These are phyloP conservation scores for Dictyostelium capitatum DNA, from an alignment of 78 protist species.

Conservation along the genomic window DNA sequence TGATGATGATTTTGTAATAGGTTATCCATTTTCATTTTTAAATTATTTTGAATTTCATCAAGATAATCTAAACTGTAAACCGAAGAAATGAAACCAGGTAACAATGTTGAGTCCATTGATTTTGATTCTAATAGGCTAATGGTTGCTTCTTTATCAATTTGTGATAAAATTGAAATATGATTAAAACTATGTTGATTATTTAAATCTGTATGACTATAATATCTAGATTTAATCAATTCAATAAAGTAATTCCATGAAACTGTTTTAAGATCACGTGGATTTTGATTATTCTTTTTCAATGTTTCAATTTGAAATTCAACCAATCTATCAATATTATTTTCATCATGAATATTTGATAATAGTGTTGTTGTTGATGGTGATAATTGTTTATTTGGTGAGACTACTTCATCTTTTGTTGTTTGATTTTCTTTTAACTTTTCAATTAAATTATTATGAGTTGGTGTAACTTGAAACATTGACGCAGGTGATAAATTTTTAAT, in stretches of 20 bases:
- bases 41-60: conserved; percentile 5
- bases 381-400: no score
- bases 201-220: background rate
- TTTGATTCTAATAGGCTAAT: conserved; percentile 11
- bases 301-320: conserved; percentile 14
- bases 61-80: conserved; percentile 19
- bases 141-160: conserved; percentile 48
- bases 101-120: conserved; percentile 31
- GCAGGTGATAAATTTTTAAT: conserved; percentile 61
- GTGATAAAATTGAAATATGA: conserved; percentile 48
- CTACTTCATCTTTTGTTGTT: background rate
- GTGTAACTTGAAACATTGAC: background rate
- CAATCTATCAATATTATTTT: background rate
- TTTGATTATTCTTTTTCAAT: background rate
- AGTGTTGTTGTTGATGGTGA: background rate
- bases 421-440: conserved; percentile 4
- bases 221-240: conserved; percentile 26
- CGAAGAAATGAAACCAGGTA: conserved; percentile 47
- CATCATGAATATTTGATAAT: background rate
- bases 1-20: background rate
- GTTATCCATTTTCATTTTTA: background rate
- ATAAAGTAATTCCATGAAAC: conserved; percentile 11
- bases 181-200: conserved; percentile 39
- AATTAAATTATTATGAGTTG: background rate
- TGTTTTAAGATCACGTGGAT: background rate